phyloP scores from a whole-genome alignment of 768 basidiomycete species.

The Suillus fuscotomentosus region DNA sequence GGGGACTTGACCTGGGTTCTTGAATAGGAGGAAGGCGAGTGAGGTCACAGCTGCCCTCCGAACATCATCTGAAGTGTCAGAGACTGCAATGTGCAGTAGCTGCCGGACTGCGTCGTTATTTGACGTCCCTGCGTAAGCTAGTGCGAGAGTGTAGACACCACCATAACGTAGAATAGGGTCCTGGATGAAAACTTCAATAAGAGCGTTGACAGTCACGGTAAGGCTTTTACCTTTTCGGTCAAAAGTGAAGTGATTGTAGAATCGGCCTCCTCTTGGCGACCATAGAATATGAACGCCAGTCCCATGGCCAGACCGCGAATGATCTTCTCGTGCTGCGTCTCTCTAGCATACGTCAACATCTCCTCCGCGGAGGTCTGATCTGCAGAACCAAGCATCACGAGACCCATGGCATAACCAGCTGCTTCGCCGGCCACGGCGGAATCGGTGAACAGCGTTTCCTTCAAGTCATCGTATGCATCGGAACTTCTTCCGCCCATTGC shows the following conservation, averaged over 20 bases:
- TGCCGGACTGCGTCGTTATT: constrained; percentile 92
- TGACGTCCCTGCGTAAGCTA: constrained; percentile 95
- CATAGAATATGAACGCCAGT: constrained; percentile 89
- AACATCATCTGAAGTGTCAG: constrained; percentile 97
- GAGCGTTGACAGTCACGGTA: background rate
- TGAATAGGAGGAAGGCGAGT: constrained; percentile 94
- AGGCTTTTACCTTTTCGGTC: constrained; percentile 72
- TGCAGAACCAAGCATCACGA: constrained; percentile 96
- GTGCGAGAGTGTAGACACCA: constrained; percentile 93
- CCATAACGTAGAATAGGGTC: constrained; percentile 97
- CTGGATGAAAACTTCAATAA: constrained; percentile 38
- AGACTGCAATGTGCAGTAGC: constrained; percentile 94
- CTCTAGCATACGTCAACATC: constrained; percentile 94
- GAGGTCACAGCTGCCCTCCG: constrained; percentile 95
- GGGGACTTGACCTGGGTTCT: constrained; percentile 94
- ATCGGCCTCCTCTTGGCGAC: constrained; percentile 90
- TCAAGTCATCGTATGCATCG: constrained; percentile 90
- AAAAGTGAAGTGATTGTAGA: constrained; percentile 73
- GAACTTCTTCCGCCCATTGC: constrained; percentile 90
- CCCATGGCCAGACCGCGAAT: constrained; percentile 95
- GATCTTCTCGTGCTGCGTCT: constrained; percentile 99
- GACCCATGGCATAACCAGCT: constrained; percentile 95
- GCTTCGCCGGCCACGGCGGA: constrained; percentile 96
- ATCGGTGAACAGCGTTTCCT: constrained; percentile 86
- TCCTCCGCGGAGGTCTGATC: constrained; percentile 79